A percentile compares a stretch with the other conserved stretches of the same genome.
These are phyloP conservation scores for Pichia heedii DNA, from an alignment of 805 yeast genomes.

Conservation along the genomic window DNA sequence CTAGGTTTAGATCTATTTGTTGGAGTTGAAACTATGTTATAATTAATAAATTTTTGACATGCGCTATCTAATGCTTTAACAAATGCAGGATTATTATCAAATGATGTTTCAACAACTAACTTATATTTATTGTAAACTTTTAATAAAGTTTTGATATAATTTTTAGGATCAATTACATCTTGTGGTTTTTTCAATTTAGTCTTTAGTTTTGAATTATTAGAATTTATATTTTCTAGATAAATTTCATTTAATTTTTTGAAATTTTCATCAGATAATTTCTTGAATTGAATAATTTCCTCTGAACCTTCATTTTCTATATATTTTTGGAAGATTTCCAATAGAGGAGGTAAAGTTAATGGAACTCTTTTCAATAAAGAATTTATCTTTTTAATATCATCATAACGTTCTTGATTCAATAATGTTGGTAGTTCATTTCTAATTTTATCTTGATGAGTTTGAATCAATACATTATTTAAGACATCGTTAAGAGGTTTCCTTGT, in stretches of 20 bases:
- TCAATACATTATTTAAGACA: constrained; percentile 65
- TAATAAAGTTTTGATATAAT: constrained; percentile 70
- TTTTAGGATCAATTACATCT: constrained; percentile 49
- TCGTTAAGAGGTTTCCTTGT: constrained; percentile 72
- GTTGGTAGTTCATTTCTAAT: constrained; percentile 69
- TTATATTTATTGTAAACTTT: constrained; percentile 61
- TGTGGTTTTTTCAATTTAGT: constrained; percentile 5
- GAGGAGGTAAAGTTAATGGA: constrained; percentile 67
- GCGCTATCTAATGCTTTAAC: constrained; percentile 86
- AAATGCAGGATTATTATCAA: constrained; percentile 66
- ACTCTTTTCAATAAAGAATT: constrained; percentile 69
- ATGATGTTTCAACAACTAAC: constrained; percentile 54
- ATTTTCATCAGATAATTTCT: constrained; percentile 21
- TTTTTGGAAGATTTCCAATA: constrained; percentile 62
- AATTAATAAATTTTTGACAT: constrained; percentile 75
- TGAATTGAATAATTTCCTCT: constrained; percentile 50
- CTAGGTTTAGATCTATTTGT: constrained; percentile 52
- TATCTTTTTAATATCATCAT: constrained; percentile 69
- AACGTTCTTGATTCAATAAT: constrained; percentile 66
- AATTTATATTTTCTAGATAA: constrained; percentile 1
- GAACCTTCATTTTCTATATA: constrained; percentile 63
- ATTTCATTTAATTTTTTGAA: neutral
- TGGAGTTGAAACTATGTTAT: constrained; percentile 70
- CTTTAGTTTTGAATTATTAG: constrained; percentile 1
- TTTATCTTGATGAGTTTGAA: constrained; percentile 65